Conservation (phyloP, 768 basidiomycete genomes). For the Suillus placidus region DNA sequence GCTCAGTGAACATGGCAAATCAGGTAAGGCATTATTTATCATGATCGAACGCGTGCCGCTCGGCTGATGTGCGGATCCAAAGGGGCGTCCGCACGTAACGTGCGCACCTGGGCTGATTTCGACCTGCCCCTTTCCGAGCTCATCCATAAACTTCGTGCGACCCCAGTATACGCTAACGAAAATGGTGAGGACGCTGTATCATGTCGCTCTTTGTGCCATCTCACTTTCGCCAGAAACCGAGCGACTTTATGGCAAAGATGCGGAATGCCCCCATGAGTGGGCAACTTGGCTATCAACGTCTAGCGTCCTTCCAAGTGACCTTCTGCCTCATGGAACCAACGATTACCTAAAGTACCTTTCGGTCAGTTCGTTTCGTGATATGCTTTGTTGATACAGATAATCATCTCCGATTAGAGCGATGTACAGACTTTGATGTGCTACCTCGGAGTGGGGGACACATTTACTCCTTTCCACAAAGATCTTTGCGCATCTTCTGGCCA, state of each 20-base stretch:
- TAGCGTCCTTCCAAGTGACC: conserved; percentile 50
- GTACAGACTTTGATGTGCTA: conserved; percentile 89
- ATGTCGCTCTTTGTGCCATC: not conserved
- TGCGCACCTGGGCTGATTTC: conserved; percentile 58
- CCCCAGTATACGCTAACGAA: conserved; percentile 36
- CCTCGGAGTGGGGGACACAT: conserved; percentile 79
- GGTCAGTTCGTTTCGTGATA: conserved; percentile 43
- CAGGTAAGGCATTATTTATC: conserved; percentile 20
- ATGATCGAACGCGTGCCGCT: not conserved
- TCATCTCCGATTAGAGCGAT: conserved; percentile 43
- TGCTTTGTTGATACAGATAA: not conserved
- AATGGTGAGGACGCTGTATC: conserved; percentile 38
- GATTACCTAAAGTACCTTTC: conserved; percentile 65
- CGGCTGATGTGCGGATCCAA: conserved; percentile 15
- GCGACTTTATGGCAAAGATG: conserved; percentile 79
- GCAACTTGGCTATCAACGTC: conserved; percentile 55
- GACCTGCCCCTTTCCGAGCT: conserved; percentile 56
- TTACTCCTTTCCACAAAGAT: conserved; percentile 85
- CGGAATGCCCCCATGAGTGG: conserved; percentile 69
- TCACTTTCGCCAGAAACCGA: conserved; percentile 48
- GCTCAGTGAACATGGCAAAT: conserved; percentile 43
- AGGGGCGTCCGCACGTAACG: conserved; percentile 68
- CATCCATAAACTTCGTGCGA: conserved; percentile 45
- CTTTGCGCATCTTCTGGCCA: conserved; percentile 83
- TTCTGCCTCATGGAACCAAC: conserved; percentile 55